These are phyloP conservation scores for Raphanus sativus DNA, from an alignment of 345 rosid genomes.

Conservation along the genomic window DNA sequence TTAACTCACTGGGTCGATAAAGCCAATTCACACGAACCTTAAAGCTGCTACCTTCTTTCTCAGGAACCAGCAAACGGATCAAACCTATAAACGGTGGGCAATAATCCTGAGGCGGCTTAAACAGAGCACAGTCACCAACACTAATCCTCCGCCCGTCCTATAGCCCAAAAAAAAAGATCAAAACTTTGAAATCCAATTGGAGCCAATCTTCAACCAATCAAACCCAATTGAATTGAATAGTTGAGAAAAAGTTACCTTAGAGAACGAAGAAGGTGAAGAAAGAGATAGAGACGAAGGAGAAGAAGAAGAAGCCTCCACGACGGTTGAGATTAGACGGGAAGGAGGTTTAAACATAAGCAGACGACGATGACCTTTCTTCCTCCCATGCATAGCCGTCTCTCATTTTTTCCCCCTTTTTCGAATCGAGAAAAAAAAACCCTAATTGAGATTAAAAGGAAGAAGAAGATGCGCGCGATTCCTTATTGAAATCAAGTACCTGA, in stretches of 20 bases:
- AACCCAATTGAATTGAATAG: background rate
- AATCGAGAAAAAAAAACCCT: background rate
- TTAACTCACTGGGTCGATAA: slow-evolving; percentile 75
- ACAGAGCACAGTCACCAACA: slow-evolving; percentile 93
- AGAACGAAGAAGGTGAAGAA: background rate
- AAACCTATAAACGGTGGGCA: slow-evolving; percentile 87
- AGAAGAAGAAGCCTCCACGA: background rate
- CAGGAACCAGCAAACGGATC: slow-evolving; percentile 53
- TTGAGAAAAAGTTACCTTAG: background rate
- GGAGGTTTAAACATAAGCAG: background rate
- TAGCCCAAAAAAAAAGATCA: background rate
- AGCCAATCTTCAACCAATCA: background rate
- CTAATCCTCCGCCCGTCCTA: slow-evolving; percentile 84
- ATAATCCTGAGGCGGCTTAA: slow-evolving; percentile 64
- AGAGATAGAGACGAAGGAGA: background rate
- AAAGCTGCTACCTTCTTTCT: slow-evolving; percentile 47
- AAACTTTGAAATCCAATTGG: background rate
- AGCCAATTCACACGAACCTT: slow-evolving; percentile 82
- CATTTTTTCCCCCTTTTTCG: background rate
- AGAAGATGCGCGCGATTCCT: background rate
- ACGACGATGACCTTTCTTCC: background rate
- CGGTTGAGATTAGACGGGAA: background rate
- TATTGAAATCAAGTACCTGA: background rate
- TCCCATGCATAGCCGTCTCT: background rate
- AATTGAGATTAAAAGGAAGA: too few relatives aligned